Evolutionary conservation across 169 alveolate species (phyloP).

Genomic region (Plasmodium coatneyi): DNA sequence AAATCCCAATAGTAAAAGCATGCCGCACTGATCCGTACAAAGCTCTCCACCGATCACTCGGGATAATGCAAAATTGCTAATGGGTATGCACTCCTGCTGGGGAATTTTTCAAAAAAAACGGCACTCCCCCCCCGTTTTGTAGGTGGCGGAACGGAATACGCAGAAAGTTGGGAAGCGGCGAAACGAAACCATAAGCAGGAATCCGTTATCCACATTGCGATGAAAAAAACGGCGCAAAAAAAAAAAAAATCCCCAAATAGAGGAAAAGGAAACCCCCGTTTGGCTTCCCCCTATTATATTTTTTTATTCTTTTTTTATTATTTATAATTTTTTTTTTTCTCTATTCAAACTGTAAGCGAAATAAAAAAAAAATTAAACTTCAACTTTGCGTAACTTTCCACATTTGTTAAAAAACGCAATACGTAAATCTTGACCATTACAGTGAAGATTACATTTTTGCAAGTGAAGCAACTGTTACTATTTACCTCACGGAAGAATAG

Average conservation of each 20-base stretch:
- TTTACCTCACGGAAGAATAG: neutral
- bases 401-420: neutral
- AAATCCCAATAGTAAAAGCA: neutral
- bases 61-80: neutral
- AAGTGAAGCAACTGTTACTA: neutral
- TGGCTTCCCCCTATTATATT: neutral
- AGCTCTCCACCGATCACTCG: neutral
- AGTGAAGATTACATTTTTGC: neutral
- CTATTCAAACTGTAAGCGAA: neutral
- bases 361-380: neutral
- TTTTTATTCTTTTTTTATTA: neutral
- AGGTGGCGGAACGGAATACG: neutral
- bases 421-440: neutral
- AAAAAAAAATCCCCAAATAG: neutral
- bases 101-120: neutral
- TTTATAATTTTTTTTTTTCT: neutral
- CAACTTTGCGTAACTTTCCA: neutral
- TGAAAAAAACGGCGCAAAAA: neutral
- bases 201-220: neutral
- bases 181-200: neutral
- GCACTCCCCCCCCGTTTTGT: neutral
- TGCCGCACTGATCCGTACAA: neutral
- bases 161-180: neutral
- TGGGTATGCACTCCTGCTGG: neutral
- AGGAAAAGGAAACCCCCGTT: neutral